Evolutionary conservation across 2,329 filamentous ascomycete genomes (phyloP).

Genomic region (Penicillium sp.): DNA sequence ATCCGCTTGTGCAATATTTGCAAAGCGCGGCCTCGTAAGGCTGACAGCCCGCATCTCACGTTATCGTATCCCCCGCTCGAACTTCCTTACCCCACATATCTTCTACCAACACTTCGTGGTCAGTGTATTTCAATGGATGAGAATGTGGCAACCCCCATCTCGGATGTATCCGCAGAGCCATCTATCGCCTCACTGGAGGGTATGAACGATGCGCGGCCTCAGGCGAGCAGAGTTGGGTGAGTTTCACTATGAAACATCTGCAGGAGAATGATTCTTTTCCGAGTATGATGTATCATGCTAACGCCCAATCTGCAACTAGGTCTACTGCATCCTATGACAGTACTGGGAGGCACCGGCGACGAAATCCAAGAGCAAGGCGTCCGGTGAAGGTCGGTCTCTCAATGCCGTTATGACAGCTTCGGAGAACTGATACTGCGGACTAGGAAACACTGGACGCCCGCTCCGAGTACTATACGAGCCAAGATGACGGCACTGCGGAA

Average conservation of each 20-base stretch:
- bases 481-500: constrained; percentile 75
- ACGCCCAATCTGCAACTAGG: constrained; percentile 4
- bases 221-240: constrained; percentile 18
- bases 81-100: constrained; percentile 25
- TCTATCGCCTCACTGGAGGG: constrained; percentile 12
- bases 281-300: neutral
- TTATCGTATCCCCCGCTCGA: constrained; percentile 21
- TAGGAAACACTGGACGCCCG: constrained; percentile 90
- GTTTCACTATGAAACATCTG: neutral
- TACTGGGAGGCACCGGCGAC: constrained; percentile 65
- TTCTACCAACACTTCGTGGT: constrained; percentile 1
- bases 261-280: neutral
- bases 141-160: constrained; percentile 7
- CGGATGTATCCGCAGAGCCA: constrained; percentile 16
- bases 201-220: constrained; percentile 2
- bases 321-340: constrained; percentile 55
- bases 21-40: constrained; percentile 18
- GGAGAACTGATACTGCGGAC: constrained; percentile 16
- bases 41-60: constrained; percentile 22
- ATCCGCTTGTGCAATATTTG: neutral
- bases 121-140: constrained; percentile 17
- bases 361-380: constrained; percentile 60
- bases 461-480: constrained; percentile 81
- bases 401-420: constrained; percentile 1
- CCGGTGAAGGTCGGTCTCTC: constrained; percentile 58